phyloP scores from a whole-genome alignment of 768 basidiomycete genomes.

The Nidularia pulvinata region DNA sequence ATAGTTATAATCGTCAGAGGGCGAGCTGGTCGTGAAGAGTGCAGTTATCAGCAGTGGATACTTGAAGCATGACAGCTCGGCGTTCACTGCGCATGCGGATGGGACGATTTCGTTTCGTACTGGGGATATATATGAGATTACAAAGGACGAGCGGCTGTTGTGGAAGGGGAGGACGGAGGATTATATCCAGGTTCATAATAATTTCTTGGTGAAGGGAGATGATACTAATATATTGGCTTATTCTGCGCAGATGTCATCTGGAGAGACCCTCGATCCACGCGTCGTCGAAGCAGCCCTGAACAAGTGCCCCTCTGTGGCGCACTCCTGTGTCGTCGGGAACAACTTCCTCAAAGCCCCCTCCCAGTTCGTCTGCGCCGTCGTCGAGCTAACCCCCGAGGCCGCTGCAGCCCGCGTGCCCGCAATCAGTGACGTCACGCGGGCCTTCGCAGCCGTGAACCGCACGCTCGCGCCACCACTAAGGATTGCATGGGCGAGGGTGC shows the following conservation, averaged over 20 bases:
- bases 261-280: constrained; percentile 30
- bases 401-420: constrained; percentile 4
- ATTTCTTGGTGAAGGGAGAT: not conserved
- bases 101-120: constrained; percentile 25
- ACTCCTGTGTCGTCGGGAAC: constrained; percentile 29
- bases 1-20: constrained; percentile 8
- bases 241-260: constrained; percentile 22
- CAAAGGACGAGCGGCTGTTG: constrained; percentile 10
- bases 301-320: constrained; percentile 15
- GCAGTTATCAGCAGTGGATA: constrained; percentile 23
- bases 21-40: constrained; percentile 27
- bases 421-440: constrained; percentile 20
- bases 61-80: constrained; percentile 18
- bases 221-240: not conserved
- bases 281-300: constrained; percentile 22
- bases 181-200: constrained; percentile 21
- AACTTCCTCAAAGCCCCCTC: constrained; percentile 26
- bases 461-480: constrained; percentile 27
- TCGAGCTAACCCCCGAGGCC: constrained; percentile 15
- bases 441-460: constrained; percentile 22
- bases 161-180: constrained; percentile 33
- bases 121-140: constrained; percentile 25
- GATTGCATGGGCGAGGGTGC: constrained; percentile 27
- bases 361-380: constrained; percentile 24
- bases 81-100: constrained; percentile 20